Evolutionary conservation across 495 filamentous ascomycete species (phyloP).

Genomic region (Xylaria venustula): DNA sequence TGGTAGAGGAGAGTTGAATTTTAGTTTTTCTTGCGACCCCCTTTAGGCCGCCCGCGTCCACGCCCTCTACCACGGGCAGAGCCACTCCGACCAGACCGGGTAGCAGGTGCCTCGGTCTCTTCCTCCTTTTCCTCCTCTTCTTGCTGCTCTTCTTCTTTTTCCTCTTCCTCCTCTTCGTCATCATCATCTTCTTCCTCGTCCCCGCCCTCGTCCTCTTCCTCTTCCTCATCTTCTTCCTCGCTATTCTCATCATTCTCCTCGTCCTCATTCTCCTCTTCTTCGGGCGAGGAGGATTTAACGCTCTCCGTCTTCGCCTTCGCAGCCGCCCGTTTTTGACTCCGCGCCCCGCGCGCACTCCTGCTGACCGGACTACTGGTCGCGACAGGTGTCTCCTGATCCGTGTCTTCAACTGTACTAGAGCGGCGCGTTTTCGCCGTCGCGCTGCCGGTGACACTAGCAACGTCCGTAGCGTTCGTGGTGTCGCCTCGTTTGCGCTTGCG

Average conservation of each 20-base stretch:
- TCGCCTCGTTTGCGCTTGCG: slow-evolving; percentile 52
- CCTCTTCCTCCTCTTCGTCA: slow-evolving; percentile 21
- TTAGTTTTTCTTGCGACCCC: slow-evolving; percentile 27
- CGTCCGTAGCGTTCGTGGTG: slow-evolving; percentile 14
- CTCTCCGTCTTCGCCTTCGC: slow-evolving; percentile 34
- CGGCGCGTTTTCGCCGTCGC: slow-evolving; percentile 37
- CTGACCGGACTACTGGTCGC: slow-evolving; percentile 36
- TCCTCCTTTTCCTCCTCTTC: slow-evolving; percentile 17
- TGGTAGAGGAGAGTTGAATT: no score
- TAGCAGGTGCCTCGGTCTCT: slow-evolving; percentile 12
- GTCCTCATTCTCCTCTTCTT: slow-evolving; percentile 28
- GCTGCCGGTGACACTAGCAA: slow-evolving; percentile 26
- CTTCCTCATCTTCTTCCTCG: slow-evolving; percentile 31
- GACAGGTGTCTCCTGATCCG: slow-evolving; percentile 43
- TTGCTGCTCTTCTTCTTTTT: no score
- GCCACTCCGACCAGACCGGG: slow-evolving; percentile 18
- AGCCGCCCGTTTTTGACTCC: slow-evolving; percentile 39
- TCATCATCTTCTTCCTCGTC: slow-evolving; percentile 16
- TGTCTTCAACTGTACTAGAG: slow-evolving; percentile 55
- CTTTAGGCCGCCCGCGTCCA: slow-evolving; percentile 26
- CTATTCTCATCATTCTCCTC: slow-evolving; percentile 28
- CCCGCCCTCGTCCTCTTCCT: slow-evolving; percentile 23
- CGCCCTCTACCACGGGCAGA: slow-evolving; percentile 17
- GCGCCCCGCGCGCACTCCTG: slow-evolving; percentile 34
- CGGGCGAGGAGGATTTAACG: slow-evolving; percentile 23